Percentiles rank a stretch among this genome's conserved stretches.
phyloP scores from a whole-genome alignment of 2,329 filamentous ascomycete genomes.

The Aspergillus nomiae region DNA sequence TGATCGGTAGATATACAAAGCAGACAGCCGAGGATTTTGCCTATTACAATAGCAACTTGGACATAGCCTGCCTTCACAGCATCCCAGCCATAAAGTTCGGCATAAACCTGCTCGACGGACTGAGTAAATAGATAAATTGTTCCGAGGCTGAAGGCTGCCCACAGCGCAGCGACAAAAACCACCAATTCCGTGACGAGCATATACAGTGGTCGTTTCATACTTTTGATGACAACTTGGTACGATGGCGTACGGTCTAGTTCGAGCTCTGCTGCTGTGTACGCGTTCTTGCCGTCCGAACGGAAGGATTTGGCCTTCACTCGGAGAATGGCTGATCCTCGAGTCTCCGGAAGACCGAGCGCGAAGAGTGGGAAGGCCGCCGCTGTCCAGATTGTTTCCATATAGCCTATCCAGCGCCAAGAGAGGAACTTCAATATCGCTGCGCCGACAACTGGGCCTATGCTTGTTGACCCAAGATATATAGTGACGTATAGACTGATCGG shows the following conservation, averaged over 20 bases:
- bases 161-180: constrained; percentile 44
- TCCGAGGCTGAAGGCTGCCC: constrained; percentile 46
- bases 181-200: constrained; percentile 46
- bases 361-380: constrained; percentile 39
- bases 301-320: constrained; percentile 37
- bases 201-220: constrained; percentile 36
- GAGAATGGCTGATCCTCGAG: constrained; percentile 43
- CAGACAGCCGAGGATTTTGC: constrained; percentile 41
- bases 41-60: constrained; percentile 44
- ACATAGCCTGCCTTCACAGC: constrained; percentile 38
- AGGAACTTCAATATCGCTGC: constrained; percentile 34
- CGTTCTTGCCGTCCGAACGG: constrained; percentile 33
- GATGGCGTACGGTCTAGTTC: constrained; percentile 40
- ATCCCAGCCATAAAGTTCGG: constrained; percentile 29
- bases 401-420: constrained; percentile 43
- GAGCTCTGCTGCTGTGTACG: constrained; percentile 38
- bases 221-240: constrained; percentile 31
- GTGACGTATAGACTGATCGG: constrained; percentile 46
- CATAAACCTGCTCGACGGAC: constrained; percentile 45
- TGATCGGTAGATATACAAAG: constrained; percentile 33
- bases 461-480: constrained; percentile 42
- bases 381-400: constrained; percentile 44
- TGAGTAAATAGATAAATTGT: constrained; percentile 47
- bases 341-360: constrained; percentile 43
- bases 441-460: constrained; percentile 48